Evolutionary conservation across 345 rosid genomes (phyloP).

Genomic region (Ceriops decandra): DNA sequence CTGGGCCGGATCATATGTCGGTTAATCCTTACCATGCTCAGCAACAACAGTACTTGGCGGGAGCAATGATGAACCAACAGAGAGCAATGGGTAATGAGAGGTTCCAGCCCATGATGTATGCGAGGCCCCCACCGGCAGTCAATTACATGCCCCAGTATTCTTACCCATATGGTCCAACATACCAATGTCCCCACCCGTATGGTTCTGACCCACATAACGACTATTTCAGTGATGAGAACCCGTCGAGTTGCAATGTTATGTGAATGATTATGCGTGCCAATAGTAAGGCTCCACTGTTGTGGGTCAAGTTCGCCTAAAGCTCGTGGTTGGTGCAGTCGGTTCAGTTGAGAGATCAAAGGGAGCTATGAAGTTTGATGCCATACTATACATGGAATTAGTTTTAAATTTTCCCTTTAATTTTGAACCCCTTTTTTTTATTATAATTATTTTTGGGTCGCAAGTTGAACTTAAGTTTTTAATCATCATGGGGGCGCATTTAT

Average conservation of each 20-base stretch:
- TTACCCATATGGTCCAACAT: conserved; percentile 42
- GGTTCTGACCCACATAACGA: conserved; percentile 40
- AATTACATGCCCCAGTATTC: conserved; percentile 77
- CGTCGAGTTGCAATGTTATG: conserved; percentile 88
- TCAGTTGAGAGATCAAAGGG: conserved; percentile 13
- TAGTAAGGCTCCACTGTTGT: background rate
- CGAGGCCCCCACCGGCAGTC: conserved; percentile 76
- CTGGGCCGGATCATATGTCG: conserved; percentile 56
- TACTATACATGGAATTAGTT: conserved; percentile 50
- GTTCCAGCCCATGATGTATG: conserved; percentile 93
- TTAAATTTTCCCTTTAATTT: conserved; percentile 3
- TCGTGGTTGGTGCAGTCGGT: conserved; percentile 7
- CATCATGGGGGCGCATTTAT: conserved; percentile 45
- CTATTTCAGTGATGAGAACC: conserved; percentile 82
- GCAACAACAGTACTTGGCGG: conserved; percentile 55
- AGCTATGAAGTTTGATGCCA: conserved; percentile 35
- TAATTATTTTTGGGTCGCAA: conserved; percentile 23
- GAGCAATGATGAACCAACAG: conserved; percentile 85
- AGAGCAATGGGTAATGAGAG: conserved; percentile 77
- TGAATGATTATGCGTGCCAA: conserved; percentile 27
- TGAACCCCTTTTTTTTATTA: conserved; percentile 1
- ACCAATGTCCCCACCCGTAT: conserved; percentile 39
- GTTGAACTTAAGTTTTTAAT: conserved; percentile 38
- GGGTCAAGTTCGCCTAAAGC: conserved; percentile 16
- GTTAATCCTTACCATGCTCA: conserved; percentile 56